Base-by-base conservation (phyloP, 2,329 filamentous ascomycete genomes). In the Colletotrichum orchidophilum region DNA sequence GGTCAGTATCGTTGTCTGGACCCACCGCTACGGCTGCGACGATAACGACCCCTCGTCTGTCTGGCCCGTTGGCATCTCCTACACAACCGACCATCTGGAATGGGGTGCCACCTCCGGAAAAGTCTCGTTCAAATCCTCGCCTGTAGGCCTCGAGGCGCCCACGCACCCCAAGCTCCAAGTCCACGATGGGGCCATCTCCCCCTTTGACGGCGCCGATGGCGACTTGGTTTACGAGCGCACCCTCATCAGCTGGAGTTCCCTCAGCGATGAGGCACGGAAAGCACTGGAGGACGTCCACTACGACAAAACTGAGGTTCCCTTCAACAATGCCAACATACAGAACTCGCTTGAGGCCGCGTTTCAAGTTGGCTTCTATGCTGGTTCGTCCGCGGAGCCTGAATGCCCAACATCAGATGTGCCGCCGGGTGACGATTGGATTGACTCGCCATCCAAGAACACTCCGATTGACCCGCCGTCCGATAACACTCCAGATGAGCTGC, bases 241-340 rank as follows among this genome's bases (percentile, higher is more conserved):
- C 15, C 62, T 65, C n/a, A 35, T 65, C 4, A 31, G 33, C 5
- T 65, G 62, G 62, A 27, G 46, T n/a, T 33, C 35, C 1, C 62
- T 65, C 13, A 33, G 52, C 1, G 18, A 27, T 6, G 2, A 18
- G 5, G 62, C 62, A n/a, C 24, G 3, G 24, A 4, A 29, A 13
- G 62, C 52, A 1, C 26, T 65, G 3, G n/a, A n/a, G 24, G 33
- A 58, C 27, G 62, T 65, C n/a, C 46, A 58, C 15, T 65, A 65
- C 27, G 62, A 65, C 3, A 57, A 65, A 26, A 65, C 62, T 12
- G 35, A 58, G 11, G 62, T 58, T 18, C 62, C 62, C 18, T 65
- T 65, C 27, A 65, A 3, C 7, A 8, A 65, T 13, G 62, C 24
- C 0, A 42, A 65, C 1, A 50, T 65, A 1, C 62, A 65, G 52